A percentile compares a stretch with the other conserved stretches of the same genome.
Evolutionary conservation across 164 flowering plant genomes (phyloP).

Genomic region (Tetrastigma voinierianum): DNA sequence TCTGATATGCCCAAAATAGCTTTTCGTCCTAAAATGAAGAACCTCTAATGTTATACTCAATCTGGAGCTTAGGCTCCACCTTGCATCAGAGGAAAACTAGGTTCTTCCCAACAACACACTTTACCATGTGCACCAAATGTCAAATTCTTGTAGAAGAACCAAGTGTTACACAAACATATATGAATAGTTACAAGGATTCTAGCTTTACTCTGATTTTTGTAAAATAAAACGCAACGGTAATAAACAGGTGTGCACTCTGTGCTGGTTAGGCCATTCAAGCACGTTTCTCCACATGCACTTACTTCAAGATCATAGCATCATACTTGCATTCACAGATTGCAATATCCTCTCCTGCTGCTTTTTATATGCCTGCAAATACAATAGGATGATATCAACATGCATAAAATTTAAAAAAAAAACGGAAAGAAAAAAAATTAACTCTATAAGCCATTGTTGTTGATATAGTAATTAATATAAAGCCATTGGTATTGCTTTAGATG

Average conservation of each 20-base stretch:
- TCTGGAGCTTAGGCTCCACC: too few relatives aligned
- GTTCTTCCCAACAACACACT: not conserved
- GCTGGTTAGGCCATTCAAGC: conserved; percentile 84
- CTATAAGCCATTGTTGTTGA: not conserved
- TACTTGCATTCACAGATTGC: conserved; percentile 69
- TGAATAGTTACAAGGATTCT: not conserved
- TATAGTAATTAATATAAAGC: too few relatives aligned
- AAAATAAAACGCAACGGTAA: conserved; percentile 65
- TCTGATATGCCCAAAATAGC: too few relatives aligned
- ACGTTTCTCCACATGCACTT: conserved; percentile 85
- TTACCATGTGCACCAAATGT: too few relatives aligned
- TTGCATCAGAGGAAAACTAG: not conserved
- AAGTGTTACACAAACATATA: too few relatives aligned
- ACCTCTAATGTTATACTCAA: too few relatives aligned
- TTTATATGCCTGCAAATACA: conserved; percentile 52
- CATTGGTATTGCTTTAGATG: too few relatives aligned
- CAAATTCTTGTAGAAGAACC: too few relatives aligned
- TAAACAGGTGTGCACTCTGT: conserved; percentile 91
- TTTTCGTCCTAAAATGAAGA: too few relatives aligned
- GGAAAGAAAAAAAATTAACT: not conserved
- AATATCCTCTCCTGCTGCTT: conserved; percentile 89
- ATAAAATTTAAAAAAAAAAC: not conserved
- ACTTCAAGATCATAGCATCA: conserved; percentile 52
- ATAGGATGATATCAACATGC: not conserved
- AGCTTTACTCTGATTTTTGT: conserved; percentile 80